Conservation (phyloP, 2,329 filamentous ascomycete genomes). For the Calonectria pseudoturangicola region DNA sequence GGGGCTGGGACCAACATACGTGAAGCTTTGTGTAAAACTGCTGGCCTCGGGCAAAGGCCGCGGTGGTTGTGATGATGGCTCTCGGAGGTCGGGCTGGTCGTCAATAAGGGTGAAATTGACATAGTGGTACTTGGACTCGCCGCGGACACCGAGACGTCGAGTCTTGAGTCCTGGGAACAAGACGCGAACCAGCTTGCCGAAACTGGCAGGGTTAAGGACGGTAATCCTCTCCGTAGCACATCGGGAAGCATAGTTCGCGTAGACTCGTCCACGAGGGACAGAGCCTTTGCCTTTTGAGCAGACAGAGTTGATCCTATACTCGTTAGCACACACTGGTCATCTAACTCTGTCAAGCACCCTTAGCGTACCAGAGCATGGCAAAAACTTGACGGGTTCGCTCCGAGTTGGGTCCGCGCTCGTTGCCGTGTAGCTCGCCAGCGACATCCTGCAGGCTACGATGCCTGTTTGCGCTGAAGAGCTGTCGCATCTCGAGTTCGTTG, state of each 20-base stretch:
- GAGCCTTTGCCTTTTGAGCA: slow-evolving; percentile 87
- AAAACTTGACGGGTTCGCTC: slow-evolving; percentile 91
- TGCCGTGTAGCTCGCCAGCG: slow-evolving; percentile 84
- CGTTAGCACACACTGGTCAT: slow-evolving; percentile 39
- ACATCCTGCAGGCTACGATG: slow-evolving; percentile 82
- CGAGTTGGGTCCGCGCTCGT: slow-evolving; percentile 86
- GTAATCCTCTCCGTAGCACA: slow-evolving; percentile 96
- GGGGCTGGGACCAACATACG: slow-evolving; percentile 60
- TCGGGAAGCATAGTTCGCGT: slow-evolving; percentile 94
- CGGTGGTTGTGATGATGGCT: slow-evolving; percentile 67
- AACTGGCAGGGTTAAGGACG: slow-evolving; percentile 96
- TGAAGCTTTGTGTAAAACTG: slow-evolving; percentile 70
- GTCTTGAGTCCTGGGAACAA: slow-evolving; percentile 97
- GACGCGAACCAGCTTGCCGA: slow-evolving; percentile 96
- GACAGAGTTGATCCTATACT: slow-evolving; percentile 80
- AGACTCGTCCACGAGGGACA: slow-evolving; percentile 93
- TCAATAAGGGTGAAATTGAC: slow-evolving; percentile 79
- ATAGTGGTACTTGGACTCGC: slow-evolving; percentile 99
- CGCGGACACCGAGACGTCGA: slow-evolving; percentile 90
- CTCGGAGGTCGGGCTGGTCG: slow-evolving; percentile 70
- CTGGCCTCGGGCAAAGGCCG: slow-evolving; percentile 69
- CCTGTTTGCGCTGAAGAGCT: slow-evolving; percentile 82
- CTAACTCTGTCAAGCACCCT: slow-evolving; percentile 38
- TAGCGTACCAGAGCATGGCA: slow-evolving; percentile 87
- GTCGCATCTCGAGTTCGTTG: slow-evolving; percentile 87